Conservation (phyloP, 345 rosid genomes). For the Lumnitzera racemosa region DNA sequence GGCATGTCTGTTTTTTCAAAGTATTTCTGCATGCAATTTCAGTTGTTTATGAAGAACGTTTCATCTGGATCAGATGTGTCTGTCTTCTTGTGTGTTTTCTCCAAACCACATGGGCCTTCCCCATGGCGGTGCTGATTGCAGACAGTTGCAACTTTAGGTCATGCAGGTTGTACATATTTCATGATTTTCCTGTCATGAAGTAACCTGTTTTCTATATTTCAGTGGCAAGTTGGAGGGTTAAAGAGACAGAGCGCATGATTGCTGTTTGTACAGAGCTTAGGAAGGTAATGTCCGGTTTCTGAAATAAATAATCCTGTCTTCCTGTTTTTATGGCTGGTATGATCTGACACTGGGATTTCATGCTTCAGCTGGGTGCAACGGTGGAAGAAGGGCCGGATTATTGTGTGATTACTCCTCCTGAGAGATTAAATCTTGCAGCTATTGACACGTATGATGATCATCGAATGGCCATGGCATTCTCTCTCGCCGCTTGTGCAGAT, state of each 20-base stretch:
- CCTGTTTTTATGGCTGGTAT: not conserved
- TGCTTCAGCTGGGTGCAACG: conserved; percentile 75
- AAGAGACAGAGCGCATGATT: conserved; percentile 95
- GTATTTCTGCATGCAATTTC: not conserved
- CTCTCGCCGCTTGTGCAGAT: conserved; percentile 91
- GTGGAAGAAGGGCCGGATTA: conserved; percentile 96
- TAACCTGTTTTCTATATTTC: not conserved
- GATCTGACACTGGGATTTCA: too few species aligned
- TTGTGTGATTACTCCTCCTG: conserved; percentile 92
- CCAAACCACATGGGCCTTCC: too few species aligned
- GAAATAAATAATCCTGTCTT: not conserved
- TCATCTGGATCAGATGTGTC: too few species aligned
- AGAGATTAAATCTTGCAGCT: conserved; percentile 57
- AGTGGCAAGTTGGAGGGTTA: conserved; percentile 99
- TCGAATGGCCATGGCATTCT: conserved; percentile 98
- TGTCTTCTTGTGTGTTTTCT: too few species aligned
- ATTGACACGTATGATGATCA: conserved; percentile 97
- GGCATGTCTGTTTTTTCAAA: not conserved
- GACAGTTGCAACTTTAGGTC: too few species aligned
- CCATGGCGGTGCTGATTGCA: too few species aligned
- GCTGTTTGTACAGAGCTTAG: conserved; percentile 93
- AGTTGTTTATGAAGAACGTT: too few species aligned
- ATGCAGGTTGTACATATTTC: too few species aligned
- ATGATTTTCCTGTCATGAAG: not conserved
- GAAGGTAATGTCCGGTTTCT: conserved; percentile 39